phyloP scores from a whole-genome alignment of 1,284 basidiomycete species.

The Fomitopsis pinicola region DNA sequence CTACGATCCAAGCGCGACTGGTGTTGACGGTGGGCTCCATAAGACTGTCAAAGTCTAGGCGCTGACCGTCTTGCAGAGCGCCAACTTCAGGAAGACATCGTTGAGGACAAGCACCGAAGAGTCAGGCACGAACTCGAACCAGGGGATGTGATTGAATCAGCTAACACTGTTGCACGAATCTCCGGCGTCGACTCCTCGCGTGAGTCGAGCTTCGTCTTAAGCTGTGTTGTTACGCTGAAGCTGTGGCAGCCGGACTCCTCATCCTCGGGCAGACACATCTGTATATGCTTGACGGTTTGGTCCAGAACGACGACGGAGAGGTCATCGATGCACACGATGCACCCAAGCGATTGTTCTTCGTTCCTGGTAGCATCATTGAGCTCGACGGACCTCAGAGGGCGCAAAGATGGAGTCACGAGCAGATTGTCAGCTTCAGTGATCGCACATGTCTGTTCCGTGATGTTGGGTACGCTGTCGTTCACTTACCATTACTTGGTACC shows the following conservation, averaged over 20 bases:
- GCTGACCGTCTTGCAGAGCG: constrained; percentile 26
- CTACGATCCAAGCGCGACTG: constrained; percentile 67
- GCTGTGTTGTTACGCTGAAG: background rate
- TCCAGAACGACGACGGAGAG: constrained; percentile 84
- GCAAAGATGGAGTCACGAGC: constrained; percentile 77
- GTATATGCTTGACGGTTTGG: constrained; percentile 92
- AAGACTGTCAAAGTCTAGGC: background rate
- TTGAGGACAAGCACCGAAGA: constrained; percentile 74
- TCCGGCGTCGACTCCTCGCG: constrained; percentile 86
- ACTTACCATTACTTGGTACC: constrained; percentile 1
- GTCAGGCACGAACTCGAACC: constrained; percentile 84
- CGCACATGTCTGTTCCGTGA: constrained; percentile 87
- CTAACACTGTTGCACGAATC: constrained; percentile 80
- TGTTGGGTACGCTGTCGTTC: constrained; percentile 61
- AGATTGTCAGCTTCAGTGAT: constrained; percentile 76
- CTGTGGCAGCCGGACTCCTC: constrained; percentile 68
- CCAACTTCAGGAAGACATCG: constrained; percentile 64
- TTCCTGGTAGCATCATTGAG: constrained; percentile 81
- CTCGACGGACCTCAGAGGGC: constrained; percentile 73
- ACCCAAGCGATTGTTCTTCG: constrained; percentile 77
- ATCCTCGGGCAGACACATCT: constrained; percentile 84
- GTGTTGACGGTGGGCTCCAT: constrained; percentile 48
- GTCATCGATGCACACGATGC: constrained; percentile 88
- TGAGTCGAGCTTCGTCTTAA: constrained; percentile 35
- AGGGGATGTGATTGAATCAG: constrained; percentile 90